These are phyloP conservation scores for Didymella sp. DNA, from an alignment of 2,329 filamentous ascomycete genomes.

Conservation along the genomic window DNA sequence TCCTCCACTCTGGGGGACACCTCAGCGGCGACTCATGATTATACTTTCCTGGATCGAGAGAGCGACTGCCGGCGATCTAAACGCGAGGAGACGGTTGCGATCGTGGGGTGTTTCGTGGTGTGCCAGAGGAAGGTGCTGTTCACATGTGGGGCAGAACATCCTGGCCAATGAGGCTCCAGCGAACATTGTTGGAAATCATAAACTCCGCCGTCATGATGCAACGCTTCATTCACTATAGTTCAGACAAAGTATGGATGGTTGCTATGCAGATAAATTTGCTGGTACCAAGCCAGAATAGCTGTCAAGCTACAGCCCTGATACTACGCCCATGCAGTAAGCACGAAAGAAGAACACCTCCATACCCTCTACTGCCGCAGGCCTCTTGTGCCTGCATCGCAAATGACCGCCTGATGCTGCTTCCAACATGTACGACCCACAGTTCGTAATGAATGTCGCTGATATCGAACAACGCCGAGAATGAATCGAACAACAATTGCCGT, in stretches of 20 bases:
- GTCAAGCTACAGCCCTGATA: neutral
- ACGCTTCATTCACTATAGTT: neutral
- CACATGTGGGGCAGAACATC: conserved; percentile 21
- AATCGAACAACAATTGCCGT: conserved; percentile 14
- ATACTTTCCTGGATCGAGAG: conserved; percentile 28
- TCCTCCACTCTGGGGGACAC: conserved; percentile 33
- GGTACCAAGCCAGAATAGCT: neutral
- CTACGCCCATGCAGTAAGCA: neutral
- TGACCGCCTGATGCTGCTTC: conserved; percentile 24
- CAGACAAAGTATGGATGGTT: neutral
- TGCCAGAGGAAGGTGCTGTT: conserved; percentile 16
- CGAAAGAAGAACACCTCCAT: conserved; percentile 16
- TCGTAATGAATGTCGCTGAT: conserved; percentile 33
- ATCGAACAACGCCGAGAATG: conserved; percentile 29
- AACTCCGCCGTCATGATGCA: neutral
- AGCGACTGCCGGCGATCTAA: conserved; percentile 15
- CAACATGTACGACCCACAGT: conserved; percentile 20
- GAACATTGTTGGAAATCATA: neutral
- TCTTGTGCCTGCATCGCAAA: conserved; percentile 24
- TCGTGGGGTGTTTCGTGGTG: neutral
- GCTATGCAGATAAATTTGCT: neutral
- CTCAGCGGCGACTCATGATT: conserved; percentile 34
- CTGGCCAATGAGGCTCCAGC: conserved; percentile 25
- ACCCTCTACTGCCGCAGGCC: conserved; percentile 19
- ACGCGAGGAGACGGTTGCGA: neutral